Conservation (phyloP, 208 protist species). For the Strigomonas culicis region DNA sequence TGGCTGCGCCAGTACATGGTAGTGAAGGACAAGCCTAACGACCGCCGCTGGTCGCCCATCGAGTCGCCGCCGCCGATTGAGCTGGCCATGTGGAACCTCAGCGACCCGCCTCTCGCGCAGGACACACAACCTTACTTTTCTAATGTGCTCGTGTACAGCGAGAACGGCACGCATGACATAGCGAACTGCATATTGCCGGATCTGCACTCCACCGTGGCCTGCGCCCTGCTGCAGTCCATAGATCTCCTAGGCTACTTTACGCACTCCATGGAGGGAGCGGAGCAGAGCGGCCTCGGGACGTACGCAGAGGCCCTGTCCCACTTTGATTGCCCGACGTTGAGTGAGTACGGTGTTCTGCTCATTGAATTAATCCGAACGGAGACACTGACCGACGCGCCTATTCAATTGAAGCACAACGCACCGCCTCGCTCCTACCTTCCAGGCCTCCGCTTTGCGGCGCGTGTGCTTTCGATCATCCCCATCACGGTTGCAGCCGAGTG, state of each 20-base stretch:
- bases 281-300: conserved; percentile 50
- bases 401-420: not conserved
- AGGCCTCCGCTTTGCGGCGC: conserved; percentile 64
- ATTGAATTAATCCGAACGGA: conserved; percentile 82
- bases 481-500: conserved; percentile 56
- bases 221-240: conserved; percentile 72
- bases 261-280: conserved; percentile 43
- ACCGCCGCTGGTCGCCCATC: conserved; percentile 38
- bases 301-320: conserved; percentile 60
- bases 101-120: conserved; percentile 16
- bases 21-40: conserved; percentile 23
- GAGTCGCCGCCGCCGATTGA: conserved; percentile 47
- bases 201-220: conserved; percentile 44
- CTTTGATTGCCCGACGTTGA: conserved; percentile 66
- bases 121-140: conserved; percentile 29
- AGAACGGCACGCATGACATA: conserved; percentile 18
- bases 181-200: conserved; percentile 20
- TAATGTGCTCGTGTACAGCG: conserved; percentile 48
- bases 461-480: conserved; percentile 80
- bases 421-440: conserved; percentile 13
- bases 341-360: conserved; percentile 77
- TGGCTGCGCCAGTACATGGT: conserved; percentile 65
- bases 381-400: conserved; percentile 36
- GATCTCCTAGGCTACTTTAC: conserved; percentile 91
- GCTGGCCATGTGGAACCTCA: conserved; percentile 57